Base-by-base conservation (phyloP, 352 stramenopile genomes). In the Plasmopara muralis region DNA sequence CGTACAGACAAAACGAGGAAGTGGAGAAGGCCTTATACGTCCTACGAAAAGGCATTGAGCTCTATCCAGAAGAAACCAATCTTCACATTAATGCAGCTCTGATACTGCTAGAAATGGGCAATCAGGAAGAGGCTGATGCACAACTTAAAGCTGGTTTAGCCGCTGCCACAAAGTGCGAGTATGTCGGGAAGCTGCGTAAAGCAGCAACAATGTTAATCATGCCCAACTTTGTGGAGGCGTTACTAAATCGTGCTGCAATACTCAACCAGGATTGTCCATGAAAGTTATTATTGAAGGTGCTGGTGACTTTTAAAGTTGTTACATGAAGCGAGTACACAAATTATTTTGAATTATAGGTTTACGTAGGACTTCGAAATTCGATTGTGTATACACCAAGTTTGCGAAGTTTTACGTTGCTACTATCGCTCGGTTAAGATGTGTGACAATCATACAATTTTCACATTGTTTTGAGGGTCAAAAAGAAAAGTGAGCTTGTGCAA, bases 81-180 rank as follows among this genome's bases (percentile, higher is more conserved):
- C 47, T 89, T 14, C 55, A 77, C 40, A 68, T 80, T 15, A 89
- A 89, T 50, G 53, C 61, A 0, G 75, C 62, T 29, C 13, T 77
- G 28, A 69, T 76, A 14, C 56, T 72, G 13, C 50, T 66, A 0
- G 15, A 68, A 5, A 39, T 48, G 14, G 50, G 54, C 2, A 42
- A 74, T n/a, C 7, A 39, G 2, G 42, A 64, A 5, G 45, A 50
- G 33, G 69, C 64, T 4, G 48, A 48, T 40, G 42, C 48, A 13
- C 58, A 77, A 35, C 15, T 81, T 9, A 41, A 61, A 10, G 46
- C 49, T 8, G 34, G 50, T 0, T 35, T 78, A 13, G 35, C 28
- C 5, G 31, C 60, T 28, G 63, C 64, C 4, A 75, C 55, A 9
- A 47, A 39, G 6, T 47, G n/a, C 16, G 38, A 34, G 4, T 50